Base-by-base conservation (phyloP, 768 basidiomycete genomes). In the Amanita rimosa region DNA sequence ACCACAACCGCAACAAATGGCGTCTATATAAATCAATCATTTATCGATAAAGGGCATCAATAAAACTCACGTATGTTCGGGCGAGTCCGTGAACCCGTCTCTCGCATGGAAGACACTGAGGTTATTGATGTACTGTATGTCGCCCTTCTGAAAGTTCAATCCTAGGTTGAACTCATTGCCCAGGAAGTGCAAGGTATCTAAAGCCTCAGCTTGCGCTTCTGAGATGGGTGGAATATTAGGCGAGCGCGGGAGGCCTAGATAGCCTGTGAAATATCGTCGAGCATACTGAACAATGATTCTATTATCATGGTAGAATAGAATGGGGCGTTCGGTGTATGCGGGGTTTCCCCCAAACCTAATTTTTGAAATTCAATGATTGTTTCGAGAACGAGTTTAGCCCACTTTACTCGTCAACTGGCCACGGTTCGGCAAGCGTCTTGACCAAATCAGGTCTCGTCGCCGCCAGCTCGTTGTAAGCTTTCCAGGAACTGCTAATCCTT, bases 111-210 rank as follows among this genome's bases (percentile, higher is more conserved):
- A 58, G 38, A 73, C 52, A 0, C 70, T 65, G 53, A 73, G 51
- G 50, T 65, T 71, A 53, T 72, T 73, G 58, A 73, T 71, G 54
- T 72, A 73, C 53, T 73, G 72, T 29, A 73, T 71, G 52, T 73
- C 72, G 34, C 72, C 72, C 53, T 72, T 73, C 54, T 70, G 62
- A 61, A 73, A 71, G 46, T 72, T 72, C 49, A 72, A 59, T 4
- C 58, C 67, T 2, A 74, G 60, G 26, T 66, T 65, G 53, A 66
- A 67, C 48, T 69, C 70, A 52, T 72, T 68, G 1, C 69, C 71
- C 11, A 68, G 50, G 55, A 69, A 74, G 49, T 72, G 72, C 24
- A 74, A 53, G 1, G 66, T 66, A 51, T 74, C 72, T 13, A 74
- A 57, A 6, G 72, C 72, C 51, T 74, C 72, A 6, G 72, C 72